phyloP scores from a whole-genome alignment of 495 filamentous ascomycete species.

The Poronia punctata region DNA sequence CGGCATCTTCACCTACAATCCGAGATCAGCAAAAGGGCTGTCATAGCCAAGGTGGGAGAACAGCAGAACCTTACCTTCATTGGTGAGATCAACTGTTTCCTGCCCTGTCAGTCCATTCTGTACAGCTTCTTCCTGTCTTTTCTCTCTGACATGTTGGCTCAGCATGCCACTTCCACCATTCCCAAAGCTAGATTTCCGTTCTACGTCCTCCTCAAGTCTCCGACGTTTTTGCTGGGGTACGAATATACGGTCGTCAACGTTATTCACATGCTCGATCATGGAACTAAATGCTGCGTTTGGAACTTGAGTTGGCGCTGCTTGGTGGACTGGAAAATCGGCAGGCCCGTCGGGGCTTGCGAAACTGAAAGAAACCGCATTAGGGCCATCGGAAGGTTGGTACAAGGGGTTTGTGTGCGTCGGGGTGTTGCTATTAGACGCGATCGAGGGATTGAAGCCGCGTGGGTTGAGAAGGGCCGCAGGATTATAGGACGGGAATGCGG shows the following conservation, averaged over 20 bases:
- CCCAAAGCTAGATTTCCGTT: slow-evolving; percentile 34
- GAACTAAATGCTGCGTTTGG: slow-evolving; percentile 34
- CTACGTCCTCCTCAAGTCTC: slow-evolving; percentile 45
- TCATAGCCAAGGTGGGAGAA: neutral
- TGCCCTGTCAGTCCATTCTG: slow-evolving; percentile 23
- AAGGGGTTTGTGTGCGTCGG: slow-evolving; percentile 6
- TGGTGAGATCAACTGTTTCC: slow-evolving; percentile 61
- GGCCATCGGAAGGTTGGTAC: slow-evolving; percentile 11
- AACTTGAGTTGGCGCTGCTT: slow-evolving; percentile 4
- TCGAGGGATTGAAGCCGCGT: slow-evolving; percentile 15
- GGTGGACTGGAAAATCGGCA: slow-evolving; percentile 10
- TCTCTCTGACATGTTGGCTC: slow-evolving; percentile 56
- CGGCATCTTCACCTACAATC: slow-evolving; percentile 45
- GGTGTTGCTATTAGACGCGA: slow-evolving; percentile 3
- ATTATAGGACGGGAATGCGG: slow-evolving; percentile 20
- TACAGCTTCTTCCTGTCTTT: slow-evolving; percentile 38
- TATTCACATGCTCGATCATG: slow-evolving; percentile 64
- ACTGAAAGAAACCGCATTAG: slow-evolving; percentile 29
- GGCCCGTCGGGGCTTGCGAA: slow-evolving; percentile 30
- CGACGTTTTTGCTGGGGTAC: slow-evolving; percentile 56
- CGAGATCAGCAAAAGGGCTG: slow-evolving; percentile 11
- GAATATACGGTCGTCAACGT: slow-evolving; percentile 56
- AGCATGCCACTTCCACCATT: slow-evolving; percentile 49
- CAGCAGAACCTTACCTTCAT: slow-evolving; percentile 38
- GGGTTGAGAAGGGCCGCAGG: slow-evolving; percentile 34